These are phyloP conservation scores for Microdochium nivale DNA, from an alignment of 2,329 filamentous ascomycete species.

Conservation along the genomic window DNA sequence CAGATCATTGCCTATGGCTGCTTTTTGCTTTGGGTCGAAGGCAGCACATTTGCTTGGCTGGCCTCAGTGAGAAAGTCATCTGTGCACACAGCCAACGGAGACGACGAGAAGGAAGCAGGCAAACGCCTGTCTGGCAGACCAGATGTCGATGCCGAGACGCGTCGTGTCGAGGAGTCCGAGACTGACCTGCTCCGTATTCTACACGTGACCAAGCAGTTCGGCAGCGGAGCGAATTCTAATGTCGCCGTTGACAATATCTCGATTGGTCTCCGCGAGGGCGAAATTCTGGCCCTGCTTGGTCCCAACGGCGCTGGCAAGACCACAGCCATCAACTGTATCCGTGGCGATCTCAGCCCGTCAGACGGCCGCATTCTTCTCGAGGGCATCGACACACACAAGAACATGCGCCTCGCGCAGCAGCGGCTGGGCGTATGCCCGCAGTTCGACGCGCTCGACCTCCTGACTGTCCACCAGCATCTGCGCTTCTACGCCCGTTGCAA, in stretches of 20 bases:
- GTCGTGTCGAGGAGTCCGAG: constrained; percentile 16
- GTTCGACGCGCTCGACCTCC: constrained; percentile 64
- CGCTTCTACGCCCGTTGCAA: constrained; percentile 64
- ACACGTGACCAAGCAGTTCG: constrained; percentile 61
- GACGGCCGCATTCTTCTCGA: constrained; percentile 62
- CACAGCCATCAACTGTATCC: constrained; percentile 62
- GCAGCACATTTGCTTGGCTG: constrained; percentile 40
- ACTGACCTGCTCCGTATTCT: constrained; percentile 49
- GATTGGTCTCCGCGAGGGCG: constrained; percentile 57
- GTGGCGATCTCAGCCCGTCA: constrained; percentile 61
- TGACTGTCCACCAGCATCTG: constrained; percentile 66
- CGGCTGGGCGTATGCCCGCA: constrained; percentile 69
- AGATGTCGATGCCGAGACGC: constrained; percentile 18
- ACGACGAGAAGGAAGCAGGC: constrained; percentile 17
- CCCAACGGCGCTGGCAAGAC: constrained; percentile 73
- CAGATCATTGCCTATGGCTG: constrained; percentile 52
- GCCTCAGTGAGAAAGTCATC: constrained; percentile 5
- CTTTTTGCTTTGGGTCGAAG: constrained; percentile 59
- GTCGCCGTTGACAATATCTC: constrained; percentile 63
- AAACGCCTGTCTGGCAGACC: constrained; percentile 8
- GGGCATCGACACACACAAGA: constrained; percentile 52
- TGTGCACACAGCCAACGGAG: constrained; percentile 6
- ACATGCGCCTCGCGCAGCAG: constrained; percentile 52
- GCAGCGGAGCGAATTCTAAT: constrained; percentile 28
- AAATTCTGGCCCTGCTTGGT: constrained; percentile 68